Percentiles rank a stretch among this genome's conserved stretches.
Conservation (phyloP, 495 filamentous ascomycete species). For the Neurospora africana region DNA sequence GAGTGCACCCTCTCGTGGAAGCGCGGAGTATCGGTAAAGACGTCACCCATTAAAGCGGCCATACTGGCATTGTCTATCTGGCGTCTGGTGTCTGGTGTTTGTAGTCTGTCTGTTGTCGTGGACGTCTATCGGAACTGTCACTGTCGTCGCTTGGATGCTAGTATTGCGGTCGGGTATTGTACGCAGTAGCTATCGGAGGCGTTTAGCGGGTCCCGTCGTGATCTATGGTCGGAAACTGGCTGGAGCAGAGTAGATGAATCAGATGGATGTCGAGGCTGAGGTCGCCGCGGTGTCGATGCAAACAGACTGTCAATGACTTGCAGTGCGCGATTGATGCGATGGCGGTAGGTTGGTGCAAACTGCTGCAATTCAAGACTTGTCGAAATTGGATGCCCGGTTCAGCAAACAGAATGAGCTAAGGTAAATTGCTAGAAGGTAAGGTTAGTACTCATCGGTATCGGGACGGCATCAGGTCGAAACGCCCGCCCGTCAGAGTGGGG, state of each 20-base stretch:
- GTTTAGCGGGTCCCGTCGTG: neutral
- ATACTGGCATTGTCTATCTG: constrained; percentile 26
- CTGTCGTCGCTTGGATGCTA: neutral
- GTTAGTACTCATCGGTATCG: neutral
- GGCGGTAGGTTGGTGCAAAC: neutral
- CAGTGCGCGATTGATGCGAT: neutral
- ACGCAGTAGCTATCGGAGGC: neutral
- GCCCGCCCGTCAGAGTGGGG: neutral
- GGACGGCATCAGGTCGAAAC: neutral
- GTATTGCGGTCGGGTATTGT: neutral
- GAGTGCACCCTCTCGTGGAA: constrained; percentile 38
- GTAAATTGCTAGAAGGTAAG: neutral
- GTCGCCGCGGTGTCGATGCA: neutral
- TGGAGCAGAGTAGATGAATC: neutral
- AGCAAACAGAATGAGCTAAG: neutral
- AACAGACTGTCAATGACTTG: neutral
- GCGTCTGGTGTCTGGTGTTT: constrained; percentile 3
- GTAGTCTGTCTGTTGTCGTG: constrained; percentile 1
- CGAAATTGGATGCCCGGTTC: neutral
- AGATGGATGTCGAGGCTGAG: neutral
- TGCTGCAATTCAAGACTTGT: neutral
- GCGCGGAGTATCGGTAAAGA: constrained; percentile 32
- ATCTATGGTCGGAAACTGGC: neutral
- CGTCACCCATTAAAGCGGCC: constrained; percentile 40
- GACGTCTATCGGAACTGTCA: neutral